Evolutionary conservation across 2,329 filamentous ascomycete species (phyloP).

Genomic region (Colletotrichum chlorophyti): DNA sequence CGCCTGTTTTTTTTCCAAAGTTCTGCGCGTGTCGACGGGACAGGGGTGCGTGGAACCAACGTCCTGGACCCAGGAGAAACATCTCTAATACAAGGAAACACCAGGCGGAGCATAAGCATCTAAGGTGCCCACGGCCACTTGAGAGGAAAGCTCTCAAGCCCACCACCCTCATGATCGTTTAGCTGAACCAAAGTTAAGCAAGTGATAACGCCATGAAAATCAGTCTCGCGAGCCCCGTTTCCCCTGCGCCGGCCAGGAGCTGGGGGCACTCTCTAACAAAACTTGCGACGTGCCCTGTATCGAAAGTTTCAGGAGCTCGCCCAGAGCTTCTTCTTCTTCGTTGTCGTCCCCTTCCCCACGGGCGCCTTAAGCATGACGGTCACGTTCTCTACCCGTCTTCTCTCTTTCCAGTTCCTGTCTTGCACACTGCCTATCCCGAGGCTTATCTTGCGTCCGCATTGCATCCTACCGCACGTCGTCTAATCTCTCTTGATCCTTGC

Average conservation of each 20-base stretch:
- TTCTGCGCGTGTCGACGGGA: not conserved
- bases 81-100: not conserved
- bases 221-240: constrained; percentile 15
- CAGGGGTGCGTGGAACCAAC: not conserved
- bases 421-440: not conserved
- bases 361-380: constrained; percentile 16
- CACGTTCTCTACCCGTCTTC: not conserved
- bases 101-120: constrained; percentile 2
- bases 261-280: constrained; percentile 20
- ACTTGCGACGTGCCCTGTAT: constrained; percentile 39
- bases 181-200: not conserved
- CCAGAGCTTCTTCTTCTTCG: constrained; percentile 15
- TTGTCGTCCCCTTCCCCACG: not conserved
- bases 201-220: not conserved
- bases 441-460: constrained; percentile 13
- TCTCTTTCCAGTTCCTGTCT: not conserved
- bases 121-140: constrained; percentile 12
- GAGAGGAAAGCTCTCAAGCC: not conserved
- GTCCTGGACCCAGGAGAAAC: not conserved
- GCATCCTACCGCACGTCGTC: not conserved
- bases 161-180: too few relatives aligned
- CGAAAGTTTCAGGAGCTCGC: constrained; percentile 30
- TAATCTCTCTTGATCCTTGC: constrained; percentile 20
- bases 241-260: constrained; percentile 1
- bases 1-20: not conserved